phyloP scores from a whole-genome alignment of 78 protist genomes.

The Chrysochromulina parva region DNA sequence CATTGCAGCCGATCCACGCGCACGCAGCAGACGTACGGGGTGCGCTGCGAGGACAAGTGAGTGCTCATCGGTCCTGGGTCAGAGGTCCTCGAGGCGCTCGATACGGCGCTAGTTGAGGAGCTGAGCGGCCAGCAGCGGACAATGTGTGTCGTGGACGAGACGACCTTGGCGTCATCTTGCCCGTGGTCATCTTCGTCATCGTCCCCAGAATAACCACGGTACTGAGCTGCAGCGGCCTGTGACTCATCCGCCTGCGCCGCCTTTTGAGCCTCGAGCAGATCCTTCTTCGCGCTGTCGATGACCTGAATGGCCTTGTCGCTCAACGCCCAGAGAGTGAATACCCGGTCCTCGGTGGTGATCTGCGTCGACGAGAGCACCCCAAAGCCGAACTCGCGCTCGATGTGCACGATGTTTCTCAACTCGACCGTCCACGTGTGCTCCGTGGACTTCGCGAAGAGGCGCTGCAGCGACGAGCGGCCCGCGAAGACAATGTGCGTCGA shows the following conservation, averaged over 20 bases:
- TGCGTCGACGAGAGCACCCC: neutral
- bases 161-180: too few species aligned
- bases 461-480: neutral
- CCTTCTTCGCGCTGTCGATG: neutral
- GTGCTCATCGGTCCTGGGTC: too few species aligned
- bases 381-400: neutral
- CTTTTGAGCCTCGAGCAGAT: neutral
- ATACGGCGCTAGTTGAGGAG: too few species aligned
- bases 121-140: too few species aligned
- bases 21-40: neutral
- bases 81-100: neutral
- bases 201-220: neutral
- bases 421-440: neutral
- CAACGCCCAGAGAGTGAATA: neutral
- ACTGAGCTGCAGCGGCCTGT: neutral
- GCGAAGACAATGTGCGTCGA: neutral
- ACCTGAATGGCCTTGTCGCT: neutral
- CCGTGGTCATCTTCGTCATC: neutral
- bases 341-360: neutral
- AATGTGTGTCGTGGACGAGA: too few species aligned
- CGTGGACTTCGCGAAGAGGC: neutral
- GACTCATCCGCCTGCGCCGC: neutral
- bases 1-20: neutral
- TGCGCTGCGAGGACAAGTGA: too few species aligned
- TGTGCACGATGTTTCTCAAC: neutral